Evolutionary conservation across 2,329 filamentous ascomycete genomes (phyloP), one percentile per base, ranked within the genome.

Genomic region (Phialophora tarda): DNA sequence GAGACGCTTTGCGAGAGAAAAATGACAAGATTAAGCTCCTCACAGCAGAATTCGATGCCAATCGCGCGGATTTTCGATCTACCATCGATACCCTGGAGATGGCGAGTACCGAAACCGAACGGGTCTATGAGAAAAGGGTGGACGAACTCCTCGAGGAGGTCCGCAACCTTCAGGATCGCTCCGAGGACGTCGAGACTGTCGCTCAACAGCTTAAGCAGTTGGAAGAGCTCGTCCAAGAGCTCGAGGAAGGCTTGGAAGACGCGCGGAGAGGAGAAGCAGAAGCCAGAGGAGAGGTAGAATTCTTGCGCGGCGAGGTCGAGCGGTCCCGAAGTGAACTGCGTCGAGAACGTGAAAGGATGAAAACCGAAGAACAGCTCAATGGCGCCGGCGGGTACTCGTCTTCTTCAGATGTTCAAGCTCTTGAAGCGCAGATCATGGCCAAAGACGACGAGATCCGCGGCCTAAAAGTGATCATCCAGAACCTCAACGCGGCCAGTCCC

Each of bases 361-460:
- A 87, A 1, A 85, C 86, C 12, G 67, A 69, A 26, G 71, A 71
- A 41, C 65, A 69, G 48, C 51, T 72, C 30, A 68, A 78, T 66
- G 76, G 76, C 47, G 57, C 71, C 62, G 44, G 47, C 10, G 47
- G 59, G 24, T 61, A 51, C 30, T 61, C 48, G n/a, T 72, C 78
- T 12, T 12, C 71, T 54, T 71, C 73, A 7, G 61, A 64, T 17
- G 53, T 72, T 23, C 67, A 73, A 17, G 71, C 71, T n/a, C 56
- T 72, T 2, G 67, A 72, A 55, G n/a, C 62, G 11, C 73, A 76
- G 17, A 79, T 98, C 32, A 93, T 96, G 76, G 91, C 96, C 75
- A 95, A 96, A 76, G 94, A 99, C 74, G 95, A 99, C 73, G 95
- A 99, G 81, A 98, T 99, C 74, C 87, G 94, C 69, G 95, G 95